Evolutionary conservation across 2,329 filamentous ascomycete species (phyloP).

Genomic region (Aspergillus pseudotamarii): DNA sequence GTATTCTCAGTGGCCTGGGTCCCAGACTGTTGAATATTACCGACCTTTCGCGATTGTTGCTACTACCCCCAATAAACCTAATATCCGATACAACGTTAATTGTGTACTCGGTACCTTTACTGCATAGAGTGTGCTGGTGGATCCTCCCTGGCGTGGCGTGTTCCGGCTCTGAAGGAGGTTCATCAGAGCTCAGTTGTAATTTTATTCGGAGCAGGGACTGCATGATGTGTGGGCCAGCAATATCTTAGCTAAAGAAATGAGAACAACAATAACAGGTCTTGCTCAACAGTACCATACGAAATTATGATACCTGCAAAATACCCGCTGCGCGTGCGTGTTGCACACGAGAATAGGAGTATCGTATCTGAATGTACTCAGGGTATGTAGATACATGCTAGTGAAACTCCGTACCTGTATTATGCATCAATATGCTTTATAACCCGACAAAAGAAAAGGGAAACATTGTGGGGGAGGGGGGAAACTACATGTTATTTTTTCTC

Average conservation of each 20-base stretch:
- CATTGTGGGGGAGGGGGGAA: too few species aligned
- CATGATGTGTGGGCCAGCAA: not conserved
- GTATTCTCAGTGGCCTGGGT: conserved; percentile 4
- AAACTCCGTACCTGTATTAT: not conserved
- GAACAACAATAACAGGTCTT: too few species aligned
- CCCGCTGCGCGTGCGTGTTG: too few species aligned
- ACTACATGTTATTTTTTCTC: not conserved
- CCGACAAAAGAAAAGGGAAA: not conserved
- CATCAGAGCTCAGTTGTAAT: not conserved
- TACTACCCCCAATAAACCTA: not conserved
- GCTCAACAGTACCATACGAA: not conserved
- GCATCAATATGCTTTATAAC: not conserved
- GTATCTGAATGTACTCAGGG: not conserved
- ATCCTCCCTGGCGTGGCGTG: conserved; percentile 6
- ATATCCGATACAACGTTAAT: not conserved
- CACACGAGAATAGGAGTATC: not conserved
- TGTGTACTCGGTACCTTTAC: not conserved
- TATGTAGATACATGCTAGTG: not conserved
- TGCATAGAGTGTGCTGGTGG: not conserved
- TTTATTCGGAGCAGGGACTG: not conserved
- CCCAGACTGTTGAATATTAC: not conserved
- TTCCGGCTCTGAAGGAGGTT: conserved; percentile 6
- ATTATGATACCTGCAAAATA: not conserved
- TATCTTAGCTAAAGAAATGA: not conserved
- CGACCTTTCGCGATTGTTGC: not conserved